Base-by-base conservation (phyloP, 2,329 filamentous ascomycete species). In the Albifimbria verrucaria region DNA sequence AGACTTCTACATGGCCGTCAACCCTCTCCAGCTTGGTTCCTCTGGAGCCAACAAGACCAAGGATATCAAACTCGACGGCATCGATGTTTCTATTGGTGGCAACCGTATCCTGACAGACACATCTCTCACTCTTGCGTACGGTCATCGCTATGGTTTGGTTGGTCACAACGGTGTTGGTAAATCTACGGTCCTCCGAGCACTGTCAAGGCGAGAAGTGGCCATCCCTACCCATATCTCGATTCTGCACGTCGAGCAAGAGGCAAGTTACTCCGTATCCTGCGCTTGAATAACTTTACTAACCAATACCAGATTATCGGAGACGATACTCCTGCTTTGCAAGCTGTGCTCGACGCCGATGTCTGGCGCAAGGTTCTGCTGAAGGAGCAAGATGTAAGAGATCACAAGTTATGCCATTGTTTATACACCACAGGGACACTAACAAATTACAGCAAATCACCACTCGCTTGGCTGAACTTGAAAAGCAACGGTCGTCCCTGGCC, bases 1-100 rank as follows among this genome's bases (percentile, higher is more conserved):
- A 74, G 94, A 99, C 70, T 97, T 99, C 76, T 99, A 96, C 82
- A 97, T 99, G 94, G 88, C 91, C 51, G 94, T 99, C 77, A 99
- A 99, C 72, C 94, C 94, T 56, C 82, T 99, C 57, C 93, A 97
- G 69, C 66, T 97, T 55, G 93, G 92, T 51, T 76, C 80, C 59
- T 72, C 82, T 52, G 81, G 86, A 26, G 76, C 88, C 55, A 83
- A 85, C 61, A 99, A 97, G 86, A 96, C 92, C 72, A 99, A 99
- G 80, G 94, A 99, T 69, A 92, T 99, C 80, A 99, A 97, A 77
- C 79, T 99, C 61, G 94, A 99, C 73, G 92, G 90, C 63, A 91
- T 96, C 67, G 94, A 99, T 72, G 89, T 99, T 51, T 89, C 91
- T 43, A 97, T 99, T 66, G 86, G 90, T 57, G 93, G 93, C 52